Conservation (phyloP, 148 eudicot species). For the Pouteria glomerata region DNA sequence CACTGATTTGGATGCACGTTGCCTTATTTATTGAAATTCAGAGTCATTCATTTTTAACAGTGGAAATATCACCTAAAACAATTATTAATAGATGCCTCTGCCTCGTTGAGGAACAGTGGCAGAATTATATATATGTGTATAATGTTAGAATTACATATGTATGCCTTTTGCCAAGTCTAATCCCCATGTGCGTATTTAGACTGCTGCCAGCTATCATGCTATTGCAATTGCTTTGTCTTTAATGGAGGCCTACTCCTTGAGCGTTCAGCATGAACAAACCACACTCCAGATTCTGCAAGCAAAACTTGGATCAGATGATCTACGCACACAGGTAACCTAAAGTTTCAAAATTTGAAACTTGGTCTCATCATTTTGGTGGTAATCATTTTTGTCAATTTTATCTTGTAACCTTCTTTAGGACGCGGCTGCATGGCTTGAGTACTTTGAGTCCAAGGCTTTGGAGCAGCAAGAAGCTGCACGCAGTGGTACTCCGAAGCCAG, state of each 20-base stretch:
- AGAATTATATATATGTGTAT: background rate
- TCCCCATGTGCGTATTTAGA: slow-evolving; percentile 35
- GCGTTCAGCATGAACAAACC: slow-evolving; percentile 96
- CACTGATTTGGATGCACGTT: background rate
- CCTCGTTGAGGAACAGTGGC: background rate
- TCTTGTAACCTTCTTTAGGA: slow-evolving; percentile 39
- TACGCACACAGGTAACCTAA: slow-evolving; percentile 71
- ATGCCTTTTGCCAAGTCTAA: slow-evolving; percentile 1
- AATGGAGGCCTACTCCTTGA: slow-evolving; percentile 92
- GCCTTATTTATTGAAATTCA: background rate
- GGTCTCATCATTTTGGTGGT: background rate
- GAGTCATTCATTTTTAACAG: background rate
- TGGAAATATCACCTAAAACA: background rate
- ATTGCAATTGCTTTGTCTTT: slow-evolving; percentile 95
- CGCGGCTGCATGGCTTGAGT: slow-evolving; percentile 99
- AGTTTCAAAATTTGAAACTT: background rate
- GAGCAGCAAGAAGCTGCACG: slow-evolving; percentile 99
- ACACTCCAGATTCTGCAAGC: slow-evolving; percentile 82
- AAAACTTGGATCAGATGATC: slow-evolving; percentile 90
- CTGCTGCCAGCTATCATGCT: slow-evolving; percentile 98
- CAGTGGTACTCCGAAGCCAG: slow-evolving; percentile 92
- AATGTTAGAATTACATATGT: background rate
- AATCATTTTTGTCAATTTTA: slow-evolving; percentile 6
- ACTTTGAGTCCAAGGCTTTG: slow-evolving; percentile 90
- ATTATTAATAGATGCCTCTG: background rate